phyloP scores from a whole-genome alignment of 805 yeast genomes.

The Pichia membranifaciens region DNA sequence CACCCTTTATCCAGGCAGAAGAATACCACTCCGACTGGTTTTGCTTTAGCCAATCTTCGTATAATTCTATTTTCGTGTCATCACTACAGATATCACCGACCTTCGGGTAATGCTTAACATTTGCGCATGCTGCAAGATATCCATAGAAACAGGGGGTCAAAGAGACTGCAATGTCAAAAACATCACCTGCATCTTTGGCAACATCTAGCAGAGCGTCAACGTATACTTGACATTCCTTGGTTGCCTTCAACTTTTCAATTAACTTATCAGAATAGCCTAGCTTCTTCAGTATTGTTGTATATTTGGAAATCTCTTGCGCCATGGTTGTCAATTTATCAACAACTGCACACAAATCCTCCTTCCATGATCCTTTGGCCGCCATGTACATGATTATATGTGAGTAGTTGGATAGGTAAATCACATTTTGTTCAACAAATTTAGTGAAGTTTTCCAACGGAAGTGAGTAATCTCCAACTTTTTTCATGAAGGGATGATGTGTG shows the following conservation, averaged over 20 bases:
- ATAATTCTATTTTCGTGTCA: neutral
- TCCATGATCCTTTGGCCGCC: conserved; percentile 53
- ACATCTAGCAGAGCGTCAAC: conserved; percentile 52
- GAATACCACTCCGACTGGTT: neutral
- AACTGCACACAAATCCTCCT: conserved; percentile 45
- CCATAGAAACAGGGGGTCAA: conserved; percentile 14
- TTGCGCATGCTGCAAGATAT: conserved; percentile 3
- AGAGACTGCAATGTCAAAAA: conserved; percentile 8
- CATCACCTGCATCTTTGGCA: conserved; percentile 29
- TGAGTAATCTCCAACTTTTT: conserved; percentile 44
- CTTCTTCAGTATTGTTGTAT: conserved; percentile 41
- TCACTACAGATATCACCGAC: neutral
- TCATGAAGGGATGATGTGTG: conserved; percentile 56
- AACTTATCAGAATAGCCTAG: conserved; percentile 38
- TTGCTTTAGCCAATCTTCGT: conserved; percentile 6
- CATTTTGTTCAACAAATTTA: conserved; percentile 51
- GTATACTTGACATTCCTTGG: conserved; percentile 54
- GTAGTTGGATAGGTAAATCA: conserved; percentile 61
- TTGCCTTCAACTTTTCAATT: conserved; percentile 41
- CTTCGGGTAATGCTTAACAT: too few relatives aligned
- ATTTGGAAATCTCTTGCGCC: conserved; percentile 50
- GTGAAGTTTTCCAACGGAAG: conserved; percentile 47
- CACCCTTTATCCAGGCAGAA: conserved; percentile 2
- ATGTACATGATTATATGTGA: conserved; percentile 61
- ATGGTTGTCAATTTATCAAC: conserved; percentile 46